Percentiles rank a stretch among this genome's conserved stretches.
Conservation (phyloP, 148 eudicot genomes). For the Vaccinium macrocarpon region DNA sequence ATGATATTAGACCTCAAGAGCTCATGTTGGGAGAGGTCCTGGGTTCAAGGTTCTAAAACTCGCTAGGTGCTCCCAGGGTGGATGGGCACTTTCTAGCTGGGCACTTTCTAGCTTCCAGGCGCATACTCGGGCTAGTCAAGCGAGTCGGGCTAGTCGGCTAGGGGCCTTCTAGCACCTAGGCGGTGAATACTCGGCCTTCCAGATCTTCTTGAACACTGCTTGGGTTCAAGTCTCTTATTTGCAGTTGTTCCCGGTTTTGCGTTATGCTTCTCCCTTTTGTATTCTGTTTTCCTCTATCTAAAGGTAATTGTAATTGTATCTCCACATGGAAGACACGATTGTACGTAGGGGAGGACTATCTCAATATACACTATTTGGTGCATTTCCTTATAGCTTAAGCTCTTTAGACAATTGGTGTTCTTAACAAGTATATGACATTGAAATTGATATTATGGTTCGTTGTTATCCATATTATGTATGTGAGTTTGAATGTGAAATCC, state of each 20-base stretch:
- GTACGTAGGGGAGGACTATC: neutral
- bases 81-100: no score
- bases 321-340: neutral
- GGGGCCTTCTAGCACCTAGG: no score
- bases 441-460: neutral
- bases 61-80: no score
- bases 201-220: neutral
- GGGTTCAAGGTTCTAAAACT: no score
- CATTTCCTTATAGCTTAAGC: neutral
- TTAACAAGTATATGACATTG: neutral
- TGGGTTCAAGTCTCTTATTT: neutral
- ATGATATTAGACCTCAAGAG: no score
- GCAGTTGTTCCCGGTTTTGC: neutral
- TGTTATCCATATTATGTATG: neutral
- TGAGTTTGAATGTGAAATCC: neutral
- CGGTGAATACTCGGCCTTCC: no score
- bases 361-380: neutral
- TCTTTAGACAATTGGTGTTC: neutral
- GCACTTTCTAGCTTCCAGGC: no score
- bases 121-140: no score
- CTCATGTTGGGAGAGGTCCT: no score
- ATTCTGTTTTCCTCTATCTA: neutral
- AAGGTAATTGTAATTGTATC: neutral
- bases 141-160: no score
- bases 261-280: neutral